These are phyloP conservation scores for Colletotrichum cereale DNA, from an alignment of 2,329 filamentous ascomycete genomes.

Conservation along the genomic window DNA sequence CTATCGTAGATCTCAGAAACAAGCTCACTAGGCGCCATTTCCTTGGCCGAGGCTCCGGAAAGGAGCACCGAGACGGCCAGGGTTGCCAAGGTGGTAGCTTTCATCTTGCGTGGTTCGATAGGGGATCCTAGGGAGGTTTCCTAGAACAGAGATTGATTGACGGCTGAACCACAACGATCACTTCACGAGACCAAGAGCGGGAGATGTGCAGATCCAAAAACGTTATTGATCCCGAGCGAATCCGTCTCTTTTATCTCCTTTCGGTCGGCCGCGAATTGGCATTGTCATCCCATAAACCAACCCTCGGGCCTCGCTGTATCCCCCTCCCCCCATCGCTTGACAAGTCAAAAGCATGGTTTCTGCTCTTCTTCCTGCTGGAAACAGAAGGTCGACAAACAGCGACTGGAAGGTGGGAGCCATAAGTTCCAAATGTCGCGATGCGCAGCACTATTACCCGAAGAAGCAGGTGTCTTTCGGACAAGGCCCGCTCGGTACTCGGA, in stretches of 20 bases:
- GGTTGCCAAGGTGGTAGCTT: slow-evolving; percentile 35
- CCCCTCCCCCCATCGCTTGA: slow-evolving; percentile 18
- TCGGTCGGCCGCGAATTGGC: slow-evolving; percentile 13
- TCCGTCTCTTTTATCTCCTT: slow-evolving; percentile 25
- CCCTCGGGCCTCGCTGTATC: background rate
- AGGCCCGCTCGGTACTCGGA: slow-evolving; percentile 29
- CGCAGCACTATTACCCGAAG: slow-evolving; percentile 32
- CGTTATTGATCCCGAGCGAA: background rate
- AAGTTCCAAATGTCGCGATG: slow-evolving; percentile 29
- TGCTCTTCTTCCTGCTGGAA: slow-evolving; percentile 20
- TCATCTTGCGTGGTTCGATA: slow-evolving; percentile 33
- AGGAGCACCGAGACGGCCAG: slow-evolving; percentile 36
- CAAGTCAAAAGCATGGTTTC: slow-evolving; percentile 19
- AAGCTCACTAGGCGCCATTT: slow-evolving; percentile 41
- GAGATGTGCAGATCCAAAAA: slow-evolving; percentile 13
- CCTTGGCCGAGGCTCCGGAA: slow-evolving; percentile 40
- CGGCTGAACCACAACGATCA: slow-evolving; percentile 25
- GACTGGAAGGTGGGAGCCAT: slow-evolving; percentile 2
- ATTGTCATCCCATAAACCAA: background rate
- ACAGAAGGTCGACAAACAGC: slow-evolving; percentile 22
- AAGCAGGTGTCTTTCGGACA: slow-evolving; percentile 34
- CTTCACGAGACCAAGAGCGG: slow-evolving; percentile 17
- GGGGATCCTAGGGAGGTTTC: slow-evolving; percentile 5
- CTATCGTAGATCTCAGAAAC: slow-evolving; percentile 41
- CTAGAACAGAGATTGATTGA: slow-evolving; percentile 7